phyloP scores from a whole-genome alignment of 805 yeast species.

The Starmera caribaea region DNA sequence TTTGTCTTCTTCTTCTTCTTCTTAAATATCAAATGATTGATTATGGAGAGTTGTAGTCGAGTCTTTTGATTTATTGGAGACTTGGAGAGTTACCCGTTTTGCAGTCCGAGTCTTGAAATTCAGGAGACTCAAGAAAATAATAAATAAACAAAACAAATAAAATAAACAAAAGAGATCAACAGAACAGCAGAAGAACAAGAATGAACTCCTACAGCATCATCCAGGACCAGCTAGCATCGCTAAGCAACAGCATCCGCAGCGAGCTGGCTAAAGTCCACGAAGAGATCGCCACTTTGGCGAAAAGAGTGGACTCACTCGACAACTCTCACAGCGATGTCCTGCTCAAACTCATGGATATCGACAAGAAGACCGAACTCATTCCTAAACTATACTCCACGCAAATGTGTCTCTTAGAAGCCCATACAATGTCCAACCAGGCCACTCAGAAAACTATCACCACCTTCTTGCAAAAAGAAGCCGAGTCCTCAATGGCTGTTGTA shows the following conservation, averaged over 20 bases:
- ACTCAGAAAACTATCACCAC: conserved; percentile 10
- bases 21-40: no score
- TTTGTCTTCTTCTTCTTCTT: not conserved
- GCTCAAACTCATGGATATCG: conserved; percentile 6
- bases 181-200: not conserved
- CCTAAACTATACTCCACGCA: conserved; percentile 15
- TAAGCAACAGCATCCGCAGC: conserved; percentile 10
- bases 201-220: conserved; percentile 17
- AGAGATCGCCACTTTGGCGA: conserved; percentile 9
- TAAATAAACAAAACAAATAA: not conserved
- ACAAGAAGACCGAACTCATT: conserved; percentile 5
- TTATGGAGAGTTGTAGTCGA: no score
- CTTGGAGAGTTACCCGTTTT: no score
- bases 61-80: no score
- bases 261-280: conserved; percentile 12
- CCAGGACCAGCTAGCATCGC: conserved; percentile 15
- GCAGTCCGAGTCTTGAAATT: no score
- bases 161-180: not conserved
- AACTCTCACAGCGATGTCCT: conserved; percentile 1
- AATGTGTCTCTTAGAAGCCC: conserved; percentile 9
- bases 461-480: conserved; percentile 3
- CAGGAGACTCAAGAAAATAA: no score
- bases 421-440: conserved; percentile 10
- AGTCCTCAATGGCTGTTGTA: conserved; percentile 1
- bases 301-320: conserved; percentile 14